These are phyloP conservation scores for Hyphopichia fennica DNA, from an alignment of 1,139 yeast genomes.

Conservation along the genomic window DNA sequence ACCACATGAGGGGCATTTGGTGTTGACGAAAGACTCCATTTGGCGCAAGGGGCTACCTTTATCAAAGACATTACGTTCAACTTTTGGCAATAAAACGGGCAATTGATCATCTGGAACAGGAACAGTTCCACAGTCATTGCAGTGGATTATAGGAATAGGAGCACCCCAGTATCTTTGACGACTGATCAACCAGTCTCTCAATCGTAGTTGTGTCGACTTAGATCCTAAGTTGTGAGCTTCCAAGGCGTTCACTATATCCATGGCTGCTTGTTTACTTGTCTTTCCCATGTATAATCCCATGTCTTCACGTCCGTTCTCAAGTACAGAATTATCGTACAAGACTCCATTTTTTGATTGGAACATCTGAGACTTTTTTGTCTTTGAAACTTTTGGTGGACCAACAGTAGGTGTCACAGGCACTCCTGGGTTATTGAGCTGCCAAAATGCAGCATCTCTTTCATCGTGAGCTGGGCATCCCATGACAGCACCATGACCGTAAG, in stretches of 20 bases:
- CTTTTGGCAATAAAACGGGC: constrained; percentile 76
- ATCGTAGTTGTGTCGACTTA: constrained; percentile 53
- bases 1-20: constrained; percentile 81
- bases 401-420: constrained; percentile 44
- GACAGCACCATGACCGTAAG: constrained; percentile 89
- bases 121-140: constrained; percentile 80
- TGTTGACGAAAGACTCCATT: constrained; percentile 67
- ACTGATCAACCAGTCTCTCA: constrained; percentile 92
- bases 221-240: constrained; percentile 41
- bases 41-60: constrained; percentile 74
- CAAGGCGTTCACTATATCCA: constrained; percentile 45
- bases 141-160: constrained; percentile 92
- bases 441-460: constrained; percentile 74
- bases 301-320: constrained; percentile 26
- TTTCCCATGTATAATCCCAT: constrained; percentile 57
- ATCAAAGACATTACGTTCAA: constrained; percentile 38
- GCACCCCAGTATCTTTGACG: constrained; percentile 99
- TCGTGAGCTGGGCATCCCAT: constrained; percentile 99
- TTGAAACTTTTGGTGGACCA: constrained; percentile 26
- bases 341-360: constrained; percentile 54
- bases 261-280: constrained; percentile 50
- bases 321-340: constrained; percentile 37
- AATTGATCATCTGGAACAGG: constrained; percentile 85
- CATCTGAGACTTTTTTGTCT: constrained; percentile 6
- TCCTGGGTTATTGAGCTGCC: constrained; percentile 62